Conservation (phyloP, 257 asterid genomes). For the Salvia rosmarinus region DNA sequence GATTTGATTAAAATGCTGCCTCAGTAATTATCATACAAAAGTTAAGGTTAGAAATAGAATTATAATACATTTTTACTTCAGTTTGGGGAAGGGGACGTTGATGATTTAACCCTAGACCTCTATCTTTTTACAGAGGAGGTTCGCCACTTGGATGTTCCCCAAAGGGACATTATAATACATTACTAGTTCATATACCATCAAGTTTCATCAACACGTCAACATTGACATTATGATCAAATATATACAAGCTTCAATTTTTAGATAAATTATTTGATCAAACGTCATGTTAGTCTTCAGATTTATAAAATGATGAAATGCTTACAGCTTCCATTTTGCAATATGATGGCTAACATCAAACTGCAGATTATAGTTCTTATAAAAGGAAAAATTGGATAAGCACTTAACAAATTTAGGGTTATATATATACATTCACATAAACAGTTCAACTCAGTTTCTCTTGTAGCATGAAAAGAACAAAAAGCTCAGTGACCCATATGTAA, state of each 20-base stretch:
- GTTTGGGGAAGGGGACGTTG: too few relatives aligned
- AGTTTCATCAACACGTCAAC: neutral
- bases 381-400: neutral
- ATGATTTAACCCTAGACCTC: too few relatives aligned
- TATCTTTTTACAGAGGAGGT: too few relatives aligned
- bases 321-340: neutral
- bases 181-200: neutral
- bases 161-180: neutral
- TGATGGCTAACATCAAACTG: neutral
- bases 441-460: neutral
- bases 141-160: too few relatives aligned
- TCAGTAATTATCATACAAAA: conserved; percentile 11
- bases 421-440: neutral
- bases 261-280: conserved; percentile 1
- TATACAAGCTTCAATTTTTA: conserved; percentile 10
- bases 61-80: neutral
- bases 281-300: neutral
- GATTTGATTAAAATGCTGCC: conserved; percentile 16
- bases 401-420: neutral
- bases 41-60: conserved; percentile 1
- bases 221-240: neutral
- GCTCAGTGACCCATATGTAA: neutral
- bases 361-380: neutral
- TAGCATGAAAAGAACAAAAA: conserved; percentile 18
- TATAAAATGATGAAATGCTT: neutral